Conservation (phyloP, 148 eudicot species). For the Persicaria tinctoria region DNA sequence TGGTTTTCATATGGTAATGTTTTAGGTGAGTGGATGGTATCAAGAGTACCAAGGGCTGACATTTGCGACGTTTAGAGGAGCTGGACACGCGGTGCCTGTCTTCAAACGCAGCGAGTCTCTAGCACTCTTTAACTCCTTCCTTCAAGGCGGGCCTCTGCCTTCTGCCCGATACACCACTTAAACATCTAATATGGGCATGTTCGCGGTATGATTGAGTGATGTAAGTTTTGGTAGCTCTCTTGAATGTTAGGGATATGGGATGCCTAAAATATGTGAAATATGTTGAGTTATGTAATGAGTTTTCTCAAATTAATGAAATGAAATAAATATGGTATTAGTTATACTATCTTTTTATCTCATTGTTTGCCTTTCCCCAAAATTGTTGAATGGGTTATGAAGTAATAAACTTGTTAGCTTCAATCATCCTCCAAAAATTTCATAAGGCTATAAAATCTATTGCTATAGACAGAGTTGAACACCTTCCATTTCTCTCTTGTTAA, state of each 20-base stretch:
- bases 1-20: not conserved
- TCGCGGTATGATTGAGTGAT: not conserved
- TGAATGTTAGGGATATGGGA: not conserved
- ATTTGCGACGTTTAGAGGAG: constrained; percentile 87
- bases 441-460: too few relatives aligned
- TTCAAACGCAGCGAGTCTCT: constrained; percentile 85
- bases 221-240: not conserved
- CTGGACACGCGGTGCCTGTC: constrained; percentile 87
- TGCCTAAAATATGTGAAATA: not conserved
- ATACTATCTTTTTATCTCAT: not conserved
- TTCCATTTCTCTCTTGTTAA: too few relatives aligned
- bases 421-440: too few relatives aligned
- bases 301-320: not conserved
- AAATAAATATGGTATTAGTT: not conserved
- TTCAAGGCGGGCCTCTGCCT: constrained; percentile 57
- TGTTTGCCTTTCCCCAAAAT: too few relatives aligned
- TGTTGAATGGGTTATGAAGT: too few relatives aligned
- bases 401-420: too few relatives aligned
- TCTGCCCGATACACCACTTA: constrained; percentile 14
- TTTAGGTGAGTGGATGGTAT: constrained; percentile 83
- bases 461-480: too few relatives aligned
- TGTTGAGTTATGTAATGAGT: not conserved
- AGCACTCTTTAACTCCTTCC: constrained; percentile 61
- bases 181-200: not conserved
- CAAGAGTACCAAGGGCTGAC: constrained; percentile 65